Percentiles rank a stretch among this genome's conserved stretches.
Conservation (phyloP, 2,329 filamentous ascomycete species). For the Arthrobotrys musiformis region DNA sequence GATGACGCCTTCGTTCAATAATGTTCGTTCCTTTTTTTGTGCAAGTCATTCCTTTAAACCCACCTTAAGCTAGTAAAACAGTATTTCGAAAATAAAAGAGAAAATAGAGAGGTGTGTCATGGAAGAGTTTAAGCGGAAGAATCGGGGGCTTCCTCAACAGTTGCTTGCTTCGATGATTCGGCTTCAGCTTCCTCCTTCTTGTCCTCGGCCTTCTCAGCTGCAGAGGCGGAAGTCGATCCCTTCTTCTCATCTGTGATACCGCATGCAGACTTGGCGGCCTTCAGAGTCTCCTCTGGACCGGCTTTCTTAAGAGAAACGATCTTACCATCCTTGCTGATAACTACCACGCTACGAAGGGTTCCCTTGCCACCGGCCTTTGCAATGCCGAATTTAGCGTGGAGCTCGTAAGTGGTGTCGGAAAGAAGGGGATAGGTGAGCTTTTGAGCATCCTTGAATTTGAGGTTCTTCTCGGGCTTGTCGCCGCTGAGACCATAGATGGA, state of each 20-base stretch:
- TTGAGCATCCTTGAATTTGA: constrained; percentile 90
- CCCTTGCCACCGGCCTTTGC: constrained; percentile 76
- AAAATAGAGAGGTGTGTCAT: neutral
- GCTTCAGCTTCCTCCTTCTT: constrained; percentile 16
- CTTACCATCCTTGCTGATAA: constrained; percentile 74
- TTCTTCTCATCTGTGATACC: constrained; percentile 49
- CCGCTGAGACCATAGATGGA: constrained; percentile 89
- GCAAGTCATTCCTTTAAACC: constrained; percentile 36
- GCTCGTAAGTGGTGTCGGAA: constrained; percentile 78
- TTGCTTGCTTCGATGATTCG: constrained; percentile 46
- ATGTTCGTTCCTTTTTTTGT: constrained; percentile 25
- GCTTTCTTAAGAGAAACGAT: constrained; percentile 57
- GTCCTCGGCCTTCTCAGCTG: constrained; percentile 5
- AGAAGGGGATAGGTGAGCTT: constrained; percentile 87
- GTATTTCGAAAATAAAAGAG: constrained; percentile 18
- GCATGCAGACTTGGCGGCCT: constrained; percentile 57
- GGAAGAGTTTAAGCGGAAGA: constrained; percentile 27
- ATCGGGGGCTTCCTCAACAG: constrained; percentile 51
- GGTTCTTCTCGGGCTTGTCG: constrained; percentile 91
- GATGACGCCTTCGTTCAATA: constrained; percentile 31
- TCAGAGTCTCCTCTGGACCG: constrained; percentile 54
- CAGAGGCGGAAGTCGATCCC: constrained; percentile 21
- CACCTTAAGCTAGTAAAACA: constrained; percentile 45
- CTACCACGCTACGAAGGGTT: constrained; percentile 87
- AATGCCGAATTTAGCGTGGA: constrained; percentile 88